Conservation (phyloP, 129 eudicot genomes). For the Centaurea solstitialis region DNA sequence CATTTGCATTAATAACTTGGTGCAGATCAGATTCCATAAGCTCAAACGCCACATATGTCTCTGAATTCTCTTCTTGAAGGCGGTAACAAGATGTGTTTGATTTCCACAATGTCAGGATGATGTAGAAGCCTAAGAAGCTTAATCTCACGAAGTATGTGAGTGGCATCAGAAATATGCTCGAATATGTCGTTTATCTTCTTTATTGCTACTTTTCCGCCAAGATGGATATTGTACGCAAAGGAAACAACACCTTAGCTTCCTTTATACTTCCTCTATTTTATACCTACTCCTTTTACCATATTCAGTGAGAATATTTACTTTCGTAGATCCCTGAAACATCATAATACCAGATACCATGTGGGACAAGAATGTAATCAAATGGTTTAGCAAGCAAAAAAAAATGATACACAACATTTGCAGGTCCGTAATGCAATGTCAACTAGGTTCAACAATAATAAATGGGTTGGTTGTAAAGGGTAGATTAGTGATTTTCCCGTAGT, state of each 20-base stretch:
- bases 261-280: constrained; percentile 85
- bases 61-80: constrained; percentile 90
- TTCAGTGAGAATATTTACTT: constrained; percentile 91
- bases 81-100: constrained; percentile 84
- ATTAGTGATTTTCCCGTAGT: too few species aligned
- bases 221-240: too few species aligned
- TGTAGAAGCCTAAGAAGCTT: too few species aligned
- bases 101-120: constrained; percentile 50
- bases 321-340: constrained; percentile 56
- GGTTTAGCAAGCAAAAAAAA: background rate
- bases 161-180: too few species aligned
- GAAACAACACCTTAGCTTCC: constrained; percentile 57
- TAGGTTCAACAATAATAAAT: too few species aligned
- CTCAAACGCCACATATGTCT: constrained; percentile 89
- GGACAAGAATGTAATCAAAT: background rate
- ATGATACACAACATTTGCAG: background rate
- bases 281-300: constrained; percentile 96
- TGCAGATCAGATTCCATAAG: constrained; percentile 97
- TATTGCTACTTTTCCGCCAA: too few species aligned
- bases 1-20: constrained; percentile 95
- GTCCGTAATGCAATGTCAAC: background rate
- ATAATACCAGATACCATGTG: background rate
- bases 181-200: too few species aligned
- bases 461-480: too few species aligned
- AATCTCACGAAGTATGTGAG: too few species aligned